Evolutionary conservation across 768 basidiomycete species (phyloP), one percentile per base, ranked within the genome.

Genomic region (Boletus sp.): DNA sequence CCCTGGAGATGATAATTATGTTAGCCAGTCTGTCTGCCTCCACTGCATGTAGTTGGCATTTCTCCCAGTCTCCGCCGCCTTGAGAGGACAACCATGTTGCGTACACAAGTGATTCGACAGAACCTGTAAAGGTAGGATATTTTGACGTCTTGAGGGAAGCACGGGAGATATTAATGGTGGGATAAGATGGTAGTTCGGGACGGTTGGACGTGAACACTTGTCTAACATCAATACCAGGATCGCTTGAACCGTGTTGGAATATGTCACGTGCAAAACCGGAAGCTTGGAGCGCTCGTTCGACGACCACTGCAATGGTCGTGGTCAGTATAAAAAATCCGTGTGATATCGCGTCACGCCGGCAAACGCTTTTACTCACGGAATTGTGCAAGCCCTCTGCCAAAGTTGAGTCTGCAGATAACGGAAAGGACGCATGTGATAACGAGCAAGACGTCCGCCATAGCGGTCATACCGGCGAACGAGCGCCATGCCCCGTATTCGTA

Each of bases 371-470:
- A 64, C 80, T 71, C 66, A 83, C 83, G 68, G 59, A 78, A 84
- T 30, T 83, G 79, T 5, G 76, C 75, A 10, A 84, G 73, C 2
- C 83, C 83, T 62, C 77, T 80, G 10, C 80, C 83, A 62, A 83
- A 85, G 60, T 83, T 78, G 30, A 77, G 55, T 50, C 81, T 74
- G 66, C 82, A 84, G n/a, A 79, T 46, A 41, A 83, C 45, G 7
- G 77, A 81, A 10, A 83, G 58, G 32, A 71, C 56, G n/a, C 75
- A 70, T 4, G 80, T 78, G 7, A 69, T 58, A 8, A 81, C 63
- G 33, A 77, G 67, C 15, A 83, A 65, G 28, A 76, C 48, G 58
- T 77, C 80, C 0, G 80, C 67, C 5, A 77, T 40, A 10, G 66
- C 64, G 10, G 78, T 75, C 33, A 83, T 68, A 6, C 77, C 77